Base-by-base conservation (phyloP, 306 rosid species). In the Lathyrus oleraceus region DNA sequence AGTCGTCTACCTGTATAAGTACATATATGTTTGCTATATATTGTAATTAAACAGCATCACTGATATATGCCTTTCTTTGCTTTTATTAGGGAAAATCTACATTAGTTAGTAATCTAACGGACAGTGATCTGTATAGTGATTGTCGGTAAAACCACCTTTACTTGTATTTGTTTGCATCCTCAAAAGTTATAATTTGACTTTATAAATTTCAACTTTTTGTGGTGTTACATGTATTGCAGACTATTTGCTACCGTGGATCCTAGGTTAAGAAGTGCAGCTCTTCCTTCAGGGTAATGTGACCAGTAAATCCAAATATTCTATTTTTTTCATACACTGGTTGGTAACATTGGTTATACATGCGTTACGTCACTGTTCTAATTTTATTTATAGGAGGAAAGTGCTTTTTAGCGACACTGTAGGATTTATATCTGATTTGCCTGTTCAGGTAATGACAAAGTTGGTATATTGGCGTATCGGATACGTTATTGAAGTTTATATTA, bases 221-320 rank as follows among this genome's bases (percentile, higher is more conserved):
- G 60, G 35, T 69, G 48, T 70, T 74, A 20, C 20, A 27, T 66
- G 69, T 57, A 75, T 76, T 77, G 83, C 86, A 91, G 95, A 60
- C 83, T 94, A 72, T 90, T 94, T 84, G 99, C 97, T 13, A 94
- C 92, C 16, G 92, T 94, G 16, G 99, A 94, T 85, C 96, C 99
- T 61, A 87, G 84, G 70, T 69, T 91, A 77, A 88, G 97, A 82
- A 88, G 88, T 65, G 87, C 75, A 58, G 49, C 80, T 76, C 99
- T 94, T 69, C 97, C 99, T 64, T 94, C 99, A 5, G 89, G 99
- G 99, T 94, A 90, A 83, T 79, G 56, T 71, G 57, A 74, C 47
- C 25, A 5, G 65, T 47, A 67, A 61, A n/a, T 51, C 65, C 78
- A 15, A 70, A 53, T 38, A 30, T 78, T 71, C 61, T 47, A 49